Conservation (phyloP, 2,329 filamentous ascomycete genomes). For the Teratosphaeriaceae sp. region DNA sequence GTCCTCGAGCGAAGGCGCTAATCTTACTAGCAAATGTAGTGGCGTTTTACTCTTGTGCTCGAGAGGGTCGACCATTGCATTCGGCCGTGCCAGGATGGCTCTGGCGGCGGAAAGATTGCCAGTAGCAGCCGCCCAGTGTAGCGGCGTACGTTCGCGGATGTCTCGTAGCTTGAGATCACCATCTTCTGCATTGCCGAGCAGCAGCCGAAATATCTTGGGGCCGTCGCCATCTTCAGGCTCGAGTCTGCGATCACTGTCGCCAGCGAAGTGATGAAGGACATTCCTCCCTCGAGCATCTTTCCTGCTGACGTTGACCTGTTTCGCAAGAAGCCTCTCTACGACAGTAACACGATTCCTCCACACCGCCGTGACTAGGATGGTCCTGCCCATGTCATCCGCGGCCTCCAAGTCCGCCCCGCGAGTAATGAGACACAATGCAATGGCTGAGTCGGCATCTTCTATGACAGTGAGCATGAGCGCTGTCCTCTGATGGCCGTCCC, state of each 20-base stretch:
- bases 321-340: conserved; percentile 29
- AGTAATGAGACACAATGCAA: conserved; percentile 2
- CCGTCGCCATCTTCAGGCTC: conserved; percentile 2
- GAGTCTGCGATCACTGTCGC: conserved; percentile 25
- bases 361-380: conserved; percentile 22
- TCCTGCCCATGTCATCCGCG: conserved; percentile 3
- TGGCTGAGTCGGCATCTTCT: not conserved
- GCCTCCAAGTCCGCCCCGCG: conserved; percentile 2
- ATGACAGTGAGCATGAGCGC: not conserved
- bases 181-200: not conserved
- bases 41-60: conserved; percentile 19
- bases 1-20: not conserved
- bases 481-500: not conserved
- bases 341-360: conserved; percentile 36
- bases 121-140: conserved; percentile 16
- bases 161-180: conserved; percentile 7
- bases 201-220: conserved; percentile 3
- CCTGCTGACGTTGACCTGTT: conserved; percentile 9
- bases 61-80: conserved; percentile 10
- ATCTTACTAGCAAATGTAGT: conserved; percentile 6
- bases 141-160: conserved; percentile 8
- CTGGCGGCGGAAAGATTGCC: conserved; percentile 2
- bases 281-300: conserved; percentile 13
- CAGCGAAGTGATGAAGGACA: conserved; percentile 34
- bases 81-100: not conserved